Conservation (phyloP, 495 filamentous ascomycete species). For the Neurospora cerealis region DNA sequence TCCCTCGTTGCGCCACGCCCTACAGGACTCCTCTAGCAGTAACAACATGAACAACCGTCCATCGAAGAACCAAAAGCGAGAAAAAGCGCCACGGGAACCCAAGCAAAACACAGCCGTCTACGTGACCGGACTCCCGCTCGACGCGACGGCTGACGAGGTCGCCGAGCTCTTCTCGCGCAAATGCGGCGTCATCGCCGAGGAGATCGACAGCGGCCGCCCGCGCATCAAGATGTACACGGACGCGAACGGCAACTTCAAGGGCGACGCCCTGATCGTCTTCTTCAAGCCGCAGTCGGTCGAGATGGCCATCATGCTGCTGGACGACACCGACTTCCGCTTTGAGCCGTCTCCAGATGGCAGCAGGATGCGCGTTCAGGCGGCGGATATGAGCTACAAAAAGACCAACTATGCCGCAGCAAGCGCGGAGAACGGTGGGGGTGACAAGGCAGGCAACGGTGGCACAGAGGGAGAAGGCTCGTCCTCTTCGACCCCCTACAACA, state of each 20-base stretch:
- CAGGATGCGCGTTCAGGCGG: constrained; percentile 71
- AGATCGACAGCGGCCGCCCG: constrained; percentile 73
- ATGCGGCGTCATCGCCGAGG: constrained; percentile 88
- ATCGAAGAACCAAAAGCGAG: constrained; percentile 19
- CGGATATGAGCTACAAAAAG: constrained; percentile 85
- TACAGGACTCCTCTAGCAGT: constrained; percentile 15
- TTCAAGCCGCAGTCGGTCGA: constrained; percentile 86
- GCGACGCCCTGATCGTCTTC: constrained; percentile 86
- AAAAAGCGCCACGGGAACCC: constrained; percentile 27
- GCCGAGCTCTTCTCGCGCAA: constrained; percentile 70
- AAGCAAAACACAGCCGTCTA: constrained; percentile 85
- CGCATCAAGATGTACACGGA: constrained; percentile 91
- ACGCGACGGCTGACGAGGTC: constrained; percentile 72
- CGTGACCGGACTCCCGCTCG: constrained; percentile 72
- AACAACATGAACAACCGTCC: constrained; percentile 14
- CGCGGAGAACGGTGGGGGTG: background rate
- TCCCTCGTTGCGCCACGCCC: constrained; percentile 2
- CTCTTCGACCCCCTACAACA: constrained; percentile 27
- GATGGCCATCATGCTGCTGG: constrained; percentile 81
- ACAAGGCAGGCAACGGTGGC: constrained; percentile 12
- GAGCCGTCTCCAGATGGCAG: constrained; percentile 29
- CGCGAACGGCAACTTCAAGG: constrained; percentile 76
- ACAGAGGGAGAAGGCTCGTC: constrained; percentile 9
- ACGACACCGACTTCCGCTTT: constrained; percentile 78
- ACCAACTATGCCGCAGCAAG: constrained; percentile 31